These are phyloP conservation scores for Erysimum pusillum DNA, from an alignment of 441 rosid species.

Conservation along the genomic window DNA sequence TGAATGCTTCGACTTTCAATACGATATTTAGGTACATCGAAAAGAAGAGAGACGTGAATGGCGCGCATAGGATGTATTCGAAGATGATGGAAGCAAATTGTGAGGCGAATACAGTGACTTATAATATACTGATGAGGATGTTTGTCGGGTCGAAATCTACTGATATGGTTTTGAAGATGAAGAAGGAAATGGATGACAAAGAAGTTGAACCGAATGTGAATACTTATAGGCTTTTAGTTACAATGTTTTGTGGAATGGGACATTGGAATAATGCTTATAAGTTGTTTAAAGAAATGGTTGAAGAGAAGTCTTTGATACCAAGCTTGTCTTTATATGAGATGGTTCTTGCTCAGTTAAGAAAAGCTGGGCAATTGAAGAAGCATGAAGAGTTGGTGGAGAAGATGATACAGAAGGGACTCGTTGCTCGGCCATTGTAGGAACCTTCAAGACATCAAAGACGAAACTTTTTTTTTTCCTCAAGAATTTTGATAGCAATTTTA, in stretches of 20 bases:
- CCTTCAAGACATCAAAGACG: constrained; percentile 16
- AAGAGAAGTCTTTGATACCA: constrained; percentile 81
- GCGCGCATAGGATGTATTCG: constrained; percentile 72
- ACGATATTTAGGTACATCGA: constrained; percentile 72
- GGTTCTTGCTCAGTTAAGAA: constrained; percentile 80
- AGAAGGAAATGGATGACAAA: constrained; percentile 88
- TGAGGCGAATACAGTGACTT: constrained; percentile 68
- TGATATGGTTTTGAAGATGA: constrained; percentile 91
- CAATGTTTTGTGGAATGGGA: constrained; percentile 90
- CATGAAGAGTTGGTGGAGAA: constrained; percentile 90
- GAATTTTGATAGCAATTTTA: not conserved
- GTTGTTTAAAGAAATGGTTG: constrained; percentile 79
- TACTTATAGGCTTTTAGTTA: constrained; percentile 75
- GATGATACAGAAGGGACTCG: constrained; percentile 77
- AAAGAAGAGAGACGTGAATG: constrained; percentile 80
- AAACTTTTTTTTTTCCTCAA: not conserved
- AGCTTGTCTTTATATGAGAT: constrained; percentile 67
- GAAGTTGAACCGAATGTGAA: constrained; percentile 85
- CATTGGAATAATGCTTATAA: constrained; percentile 96
- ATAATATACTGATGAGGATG: constrained; percentile 80
- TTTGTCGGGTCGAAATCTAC: constrained; percentile 70
- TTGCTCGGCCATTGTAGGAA: constrained; percentile 47
- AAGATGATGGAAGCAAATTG: constrained; percentile 83
- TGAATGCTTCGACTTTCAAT: constrained; percentile 79
- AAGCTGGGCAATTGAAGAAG: constrained; percentile 82